Evolutionary conservation across 1,284 basidiomycete genomes (phyloP).

Genomic region (Cryptococcus maquisensis): DNA sequence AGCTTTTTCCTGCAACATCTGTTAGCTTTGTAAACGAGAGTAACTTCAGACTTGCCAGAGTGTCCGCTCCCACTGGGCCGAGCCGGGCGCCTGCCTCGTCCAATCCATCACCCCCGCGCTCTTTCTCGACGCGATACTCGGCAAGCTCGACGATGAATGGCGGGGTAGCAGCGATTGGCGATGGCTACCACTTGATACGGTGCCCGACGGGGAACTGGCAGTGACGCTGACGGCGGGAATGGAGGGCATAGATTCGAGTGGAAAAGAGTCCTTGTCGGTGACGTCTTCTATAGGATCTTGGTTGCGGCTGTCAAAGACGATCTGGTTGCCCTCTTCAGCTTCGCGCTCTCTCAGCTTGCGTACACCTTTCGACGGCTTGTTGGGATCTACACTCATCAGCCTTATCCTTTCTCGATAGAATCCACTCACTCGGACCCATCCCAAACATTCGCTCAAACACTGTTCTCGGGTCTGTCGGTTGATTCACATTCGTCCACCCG

Average conservation of each 20-base stretch:
- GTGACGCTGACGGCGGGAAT: conserved; percentile 7
- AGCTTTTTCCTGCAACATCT: conserved; percentile 70
- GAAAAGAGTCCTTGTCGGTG: conserved; percentile 17
- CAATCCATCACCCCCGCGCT: conserved; percentile 74
- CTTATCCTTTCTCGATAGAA: background rate
- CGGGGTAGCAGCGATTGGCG: conserved; percentile 8
- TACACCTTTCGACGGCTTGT: conserved; percentile 71
- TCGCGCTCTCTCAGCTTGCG: conserved; percentile 78
- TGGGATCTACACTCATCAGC: conserved; percentile 20
- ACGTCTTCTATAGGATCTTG: conserved; percentile 23
- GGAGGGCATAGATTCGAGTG: conserved; percentile 34
- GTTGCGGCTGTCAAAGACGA: conserved; percentile 59
- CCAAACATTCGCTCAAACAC: conserved; percentile 70
- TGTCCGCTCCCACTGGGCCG: conserved; percentile 86
- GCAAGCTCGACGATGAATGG: conserved; percentile 16
- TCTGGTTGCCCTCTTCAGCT: conserved; percentile 58
- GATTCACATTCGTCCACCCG: conserved; percentile 86
- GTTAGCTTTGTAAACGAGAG: background rate
- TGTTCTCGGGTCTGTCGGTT: conserved; percentile 68
- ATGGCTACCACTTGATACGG: background rate
- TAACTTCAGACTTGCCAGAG: conserved; percentile 56
- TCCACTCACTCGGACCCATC: conserved; percentile 31
- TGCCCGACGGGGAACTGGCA: conserved; percentile 2
- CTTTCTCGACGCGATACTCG: conserved; percentile 50
- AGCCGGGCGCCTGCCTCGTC: conserved; percentile 62